Percentiles rank a stretch among this genome's conserved stretches.
Conservation (phyloP, 257 asterid species). For the Penstemon eatonii region DNA sequence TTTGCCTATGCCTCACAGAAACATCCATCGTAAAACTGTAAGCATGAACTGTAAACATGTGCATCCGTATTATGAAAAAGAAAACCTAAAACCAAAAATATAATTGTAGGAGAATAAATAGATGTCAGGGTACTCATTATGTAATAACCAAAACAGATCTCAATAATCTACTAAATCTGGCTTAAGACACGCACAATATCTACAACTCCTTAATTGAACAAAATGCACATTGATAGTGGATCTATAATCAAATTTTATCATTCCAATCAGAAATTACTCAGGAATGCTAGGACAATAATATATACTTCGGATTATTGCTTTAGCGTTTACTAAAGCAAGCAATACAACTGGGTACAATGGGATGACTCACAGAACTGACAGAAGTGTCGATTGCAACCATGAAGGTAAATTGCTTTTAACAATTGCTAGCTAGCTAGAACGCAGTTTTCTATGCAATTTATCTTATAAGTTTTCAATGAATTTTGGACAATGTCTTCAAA, state of each 20-base stretch:
- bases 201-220: neutral
- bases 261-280: constrained; percentile 6
- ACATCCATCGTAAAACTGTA: constrained; percentile 1
- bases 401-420: neutral
- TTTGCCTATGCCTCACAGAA: neutral
- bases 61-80: neutral
- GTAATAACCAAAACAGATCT: neutral
- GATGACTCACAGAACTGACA: neutral
- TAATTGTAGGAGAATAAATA: constrained; percentile 6
- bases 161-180: neutral
- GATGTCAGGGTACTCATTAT: neutral
- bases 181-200: constrained; percentile 4
- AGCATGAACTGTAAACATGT: neutral
- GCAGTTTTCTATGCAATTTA: neutral
- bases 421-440: neutral
- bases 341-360: neutral
- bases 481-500: neutral
- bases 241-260: neutral
- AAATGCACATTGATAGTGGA: neutral
- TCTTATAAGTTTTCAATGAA: no score
- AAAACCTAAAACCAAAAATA: constrained; percentile 3
- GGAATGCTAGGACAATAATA: neutral
- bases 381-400: neutral
- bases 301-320: neutral
- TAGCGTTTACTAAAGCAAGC: neutral